These are phyloP conservation scores for Lactifluus pinguis DNA, from an alignment of 768 basidiomycete species.

Conservation along the genomic window DNA sequence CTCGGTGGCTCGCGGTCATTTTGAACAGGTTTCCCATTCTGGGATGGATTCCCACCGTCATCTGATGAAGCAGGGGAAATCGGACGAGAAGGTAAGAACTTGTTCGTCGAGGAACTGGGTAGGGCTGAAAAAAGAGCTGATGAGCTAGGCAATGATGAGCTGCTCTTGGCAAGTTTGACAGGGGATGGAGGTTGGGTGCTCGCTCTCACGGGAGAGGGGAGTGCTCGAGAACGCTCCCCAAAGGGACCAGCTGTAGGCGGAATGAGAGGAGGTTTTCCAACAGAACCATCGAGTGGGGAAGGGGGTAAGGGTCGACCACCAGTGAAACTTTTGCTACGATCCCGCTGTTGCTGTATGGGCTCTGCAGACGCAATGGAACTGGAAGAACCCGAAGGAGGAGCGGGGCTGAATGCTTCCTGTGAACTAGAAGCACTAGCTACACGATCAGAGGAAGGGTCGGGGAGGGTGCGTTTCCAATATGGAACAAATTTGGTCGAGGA, in stretches of 20 bases:
- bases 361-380: not conserved
- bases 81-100: constrained; percentile 5
- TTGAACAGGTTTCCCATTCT: constrained; percentile 5
- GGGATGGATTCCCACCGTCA: constrained; percentile 7
- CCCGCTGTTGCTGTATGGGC: not conserved
- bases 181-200: constrained; percentile 8
- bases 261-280: constrained; percentile 8
- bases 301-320: constrained; percentile 17
- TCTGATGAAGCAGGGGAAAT: constrained; percentile 15
- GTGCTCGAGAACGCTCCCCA: constrained; percentile 1
- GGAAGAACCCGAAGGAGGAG: not conserved
- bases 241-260: constrained; percentile 1
- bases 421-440: constrained; percentile 1
- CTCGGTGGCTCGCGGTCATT: constrained; percentile 8
- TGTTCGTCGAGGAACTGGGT: constrained; percentile 7
- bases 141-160: constrained; percentile 7
- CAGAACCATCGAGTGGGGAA: constrained; percentile 13
- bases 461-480: constrained; percentile 20
- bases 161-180: constrained; percentile 5
- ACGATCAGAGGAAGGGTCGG: constrained; percentile 14
- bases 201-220: constrained; percentile 8
- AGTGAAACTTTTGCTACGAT: constrained; percentile 17
- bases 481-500: constrained; percentile 16
- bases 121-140: constrained; percentile 3
- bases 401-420: constrained; percentile 6